These are phyloP conservation scores for Phytophthora boehmeriae DNA, from an alignment of 352 stramenopile species.

Conservation along the genomic window DNA sequence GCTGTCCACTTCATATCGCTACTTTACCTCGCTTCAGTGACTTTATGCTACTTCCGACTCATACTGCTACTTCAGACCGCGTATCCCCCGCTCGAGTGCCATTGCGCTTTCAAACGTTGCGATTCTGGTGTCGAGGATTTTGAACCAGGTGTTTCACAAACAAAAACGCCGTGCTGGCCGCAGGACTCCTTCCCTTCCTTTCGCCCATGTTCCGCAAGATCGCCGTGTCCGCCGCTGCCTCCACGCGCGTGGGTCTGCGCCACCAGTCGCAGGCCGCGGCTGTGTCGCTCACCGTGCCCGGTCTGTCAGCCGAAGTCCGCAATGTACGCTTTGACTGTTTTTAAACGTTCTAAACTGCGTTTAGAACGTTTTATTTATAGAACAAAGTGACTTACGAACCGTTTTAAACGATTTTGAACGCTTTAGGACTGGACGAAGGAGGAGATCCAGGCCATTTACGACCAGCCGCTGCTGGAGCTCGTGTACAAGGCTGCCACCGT, in stretches of 20 bases:
- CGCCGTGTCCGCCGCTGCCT: conserved; percentile 30
- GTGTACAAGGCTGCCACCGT: conserved; percentile 96
- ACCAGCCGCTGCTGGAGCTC: conserved; percentile 96
- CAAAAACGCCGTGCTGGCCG: conserved; percentile 19
- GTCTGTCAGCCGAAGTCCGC: conserved; percentile 68
- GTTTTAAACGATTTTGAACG: too few species aligned
- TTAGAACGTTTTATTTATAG: too few species aligned
- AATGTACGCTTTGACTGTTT: conserved; percentile 31
- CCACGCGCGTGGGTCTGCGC: conserved; percentile 19
- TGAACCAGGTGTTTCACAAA: conserved; percentile 26
- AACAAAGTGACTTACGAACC: too few species aligned
- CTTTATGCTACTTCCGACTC: too few species aligned
- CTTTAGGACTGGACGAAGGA: conserved; percentile 93
- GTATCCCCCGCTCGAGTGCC: conserved; percentile 58
- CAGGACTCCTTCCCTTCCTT: conserved; percentile 7
- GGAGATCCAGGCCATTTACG: conserved; percentile 95
- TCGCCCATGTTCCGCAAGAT: conserved; percentile 53
- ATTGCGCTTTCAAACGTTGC: conserved; percentile 14
- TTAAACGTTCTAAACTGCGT: not conserved
- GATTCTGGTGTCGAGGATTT: conserved; percentile 25
- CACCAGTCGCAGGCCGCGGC: conserved; percentile 37
- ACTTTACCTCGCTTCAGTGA: too few species aligned
- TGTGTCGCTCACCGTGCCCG: conserved; percentile 67
- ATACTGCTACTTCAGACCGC: too few species aligned
- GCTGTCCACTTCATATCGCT: too few species aligned